A percentile compares a stretch with the other conserved stretches of the same genome.
Evolutionary conservation across 2,329 filamentous ascomycete genomes (phyloP).

Genomic region (Gnomoniopsis smithogilvyi): DNA sequence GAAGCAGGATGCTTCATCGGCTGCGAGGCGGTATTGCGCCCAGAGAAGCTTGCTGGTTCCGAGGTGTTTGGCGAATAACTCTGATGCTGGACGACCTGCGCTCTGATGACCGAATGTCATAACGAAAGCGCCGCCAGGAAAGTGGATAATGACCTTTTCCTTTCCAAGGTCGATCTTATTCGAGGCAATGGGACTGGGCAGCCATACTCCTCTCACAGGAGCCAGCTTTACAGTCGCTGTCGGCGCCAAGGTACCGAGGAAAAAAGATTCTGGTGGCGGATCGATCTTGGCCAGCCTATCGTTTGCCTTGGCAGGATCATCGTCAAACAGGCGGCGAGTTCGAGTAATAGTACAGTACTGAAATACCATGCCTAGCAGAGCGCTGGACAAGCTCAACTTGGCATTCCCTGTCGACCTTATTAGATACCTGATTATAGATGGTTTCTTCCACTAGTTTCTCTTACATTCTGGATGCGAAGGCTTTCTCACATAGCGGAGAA

Average conservation of each 20-base stretch:
- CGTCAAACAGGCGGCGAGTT: conserved; percentile 14
- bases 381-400: conserved; percentile 11
- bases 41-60: conserved; percentile 15
- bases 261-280: conserved; percentile 4
- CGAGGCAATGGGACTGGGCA: conserved; percentile 5
- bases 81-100: conserved; percentile 4
- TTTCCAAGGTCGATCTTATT: neutral
- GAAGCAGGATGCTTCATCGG: conserved; percentile 16
- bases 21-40: conserved; percentile 20
- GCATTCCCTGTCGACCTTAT: conserved; percentile 4
- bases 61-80: conserved; percentile 7
- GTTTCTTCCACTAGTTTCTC: neutral
- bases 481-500: conserved; percentile 14
- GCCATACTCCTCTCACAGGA: conserved; percentile 19
- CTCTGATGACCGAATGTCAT: conserved; percentile 17
- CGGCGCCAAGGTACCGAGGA: conserved; percentile 14
- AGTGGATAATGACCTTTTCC: conserved; percentile 20
- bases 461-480: conserved; percentile 19
- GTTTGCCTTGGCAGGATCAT: conserved; percentile 12
- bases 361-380: conserved; percentile 11
- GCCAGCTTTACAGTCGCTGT: conserved; percentile 6
- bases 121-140: conserved; percentile 23
- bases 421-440: neutral
- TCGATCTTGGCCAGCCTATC: conserved; percentile 19
- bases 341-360: conserved; percentile 7